Evolutionary conservation across 352 stramenopile genomes (phyloP).

Genomic region (Globisporangium spiculum): DNA sequence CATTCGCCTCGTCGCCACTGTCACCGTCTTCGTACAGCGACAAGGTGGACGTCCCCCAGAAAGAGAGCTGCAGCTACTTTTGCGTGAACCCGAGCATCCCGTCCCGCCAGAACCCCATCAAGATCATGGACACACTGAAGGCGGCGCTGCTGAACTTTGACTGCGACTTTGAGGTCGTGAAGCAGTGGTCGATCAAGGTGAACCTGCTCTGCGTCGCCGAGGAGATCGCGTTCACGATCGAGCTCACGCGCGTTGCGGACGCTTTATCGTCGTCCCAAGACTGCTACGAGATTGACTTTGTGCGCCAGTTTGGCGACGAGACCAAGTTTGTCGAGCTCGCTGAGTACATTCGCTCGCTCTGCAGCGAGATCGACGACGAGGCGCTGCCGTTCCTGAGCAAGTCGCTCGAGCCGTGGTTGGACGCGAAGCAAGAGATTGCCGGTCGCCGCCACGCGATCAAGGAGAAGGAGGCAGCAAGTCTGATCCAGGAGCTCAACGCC

Average conservation of each 20-base stretch:
- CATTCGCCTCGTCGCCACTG: constrained; percentile 29
- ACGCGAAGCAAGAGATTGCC: constrained; percentile 45
- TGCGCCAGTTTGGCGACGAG: constrained; percentile 46
- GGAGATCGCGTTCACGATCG: constrained; percentile 56
- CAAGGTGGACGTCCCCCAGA: constrained; percentile 50
- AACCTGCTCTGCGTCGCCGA: constrained; percentile 65
- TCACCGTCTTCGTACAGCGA: constrained; percentile 38
- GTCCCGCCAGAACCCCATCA: constrained; percentile 30
- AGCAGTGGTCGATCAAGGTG: constrained; percentile 44
- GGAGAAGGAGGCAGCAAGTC: constrained; percentile 35
- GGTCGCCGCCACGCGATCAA: constrained; percentile 57
- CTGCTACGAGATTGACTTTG: constrained; percentile 63
- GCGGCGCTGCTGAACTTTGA: constrained; percentile 32
- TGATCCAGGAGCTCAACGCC: constrained; percentile 63
- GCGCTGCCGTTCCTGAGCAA: constrained; percentile 47
- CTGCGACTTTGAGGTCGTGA: constrained; percentile 34
- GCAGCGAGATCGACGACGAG: constrained; percentile 58
- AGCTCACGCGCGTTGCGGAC: constrained; percentile 39
- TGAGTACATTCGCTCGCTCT: constrained; percentile 51
- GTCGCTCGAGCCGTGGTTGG: constrained; percentile 52
- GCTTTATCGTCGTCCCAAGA: background rate
- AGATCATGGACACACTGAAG: constrained; percentile 54
- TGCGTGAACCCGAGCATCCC: constrained; percentile 54
- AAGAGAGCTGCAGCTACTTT: constrained; percentile 44
- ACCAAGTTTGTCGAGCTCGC: constrained; percentile 50